These are phyloP conservation scores for Annulohypoxylon maeteangense DNA, from an alignment of 495 filamentous ascomycete species.

Conservation along the genomic window DNA sequence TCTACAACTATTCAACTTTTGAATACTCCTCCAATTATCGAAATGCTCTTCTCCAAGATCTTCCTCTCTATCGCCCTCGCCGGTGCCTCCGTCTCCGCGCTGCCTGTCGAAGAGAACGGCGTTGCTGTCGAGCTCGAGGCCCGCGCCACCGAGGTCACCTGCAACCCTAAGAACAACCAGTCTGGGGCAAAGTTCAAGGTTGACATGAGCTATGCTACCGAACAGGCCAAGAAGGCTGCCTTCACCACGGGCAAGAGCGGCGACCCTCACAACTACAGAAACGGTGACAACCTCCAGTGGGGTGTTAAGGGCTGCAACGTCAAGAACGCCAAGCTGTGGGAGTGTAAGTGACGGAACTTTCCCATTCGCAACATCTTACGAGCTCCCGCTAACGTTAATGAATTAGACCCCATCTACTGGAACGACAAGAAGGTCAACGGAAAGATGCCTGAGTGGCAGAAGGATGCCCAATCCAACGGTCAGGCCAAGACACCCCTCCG, in stretches of 20 bases:
- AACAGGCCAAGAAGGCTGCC: background rate
- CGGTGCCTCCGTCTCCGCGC: background rate
- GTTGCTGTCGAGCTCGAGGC: background rate
- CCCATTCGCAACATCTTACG: background rate
- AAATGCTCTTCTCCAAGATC: constrained; percentile 4
- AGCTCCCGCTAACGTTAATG: background rate
- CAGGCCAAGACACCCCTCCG: constrained; percentile 5
- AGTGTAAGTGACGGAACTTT: background rate
- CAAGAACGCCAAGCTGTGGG: constrained; percentile 1
- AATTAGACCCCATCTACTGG: constrained; percentile 10
- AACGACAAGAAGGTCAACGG: background rate
- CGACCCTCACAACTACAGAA: constrained; percentile 9
- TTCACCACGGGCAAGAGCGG: constrained; percentile 7
- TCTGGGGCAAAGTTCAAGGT: background rate
- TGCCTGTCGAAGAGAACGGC: constrained; percentile 8
- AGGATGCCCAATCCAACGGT: background rate
- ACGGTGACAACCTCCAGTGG: constrained; percentile 3
- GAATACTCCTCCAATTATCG: background rate
- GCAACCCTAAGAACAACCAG: constrained; percentile 1
- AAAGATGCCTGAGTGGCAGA: background rate
- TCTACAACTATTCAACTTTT: background rate
- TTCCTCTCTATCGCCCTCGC: constrained; percentile 4
- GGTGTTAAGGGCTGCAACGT: constrained; percentile 2
- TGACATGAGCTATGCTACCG: background rate
- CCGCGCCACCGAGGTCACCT: background rate